Base-by-base conservation (phyloP, 805 yeast genomes). In the Wickerhamiella sorbophila region DNA sequence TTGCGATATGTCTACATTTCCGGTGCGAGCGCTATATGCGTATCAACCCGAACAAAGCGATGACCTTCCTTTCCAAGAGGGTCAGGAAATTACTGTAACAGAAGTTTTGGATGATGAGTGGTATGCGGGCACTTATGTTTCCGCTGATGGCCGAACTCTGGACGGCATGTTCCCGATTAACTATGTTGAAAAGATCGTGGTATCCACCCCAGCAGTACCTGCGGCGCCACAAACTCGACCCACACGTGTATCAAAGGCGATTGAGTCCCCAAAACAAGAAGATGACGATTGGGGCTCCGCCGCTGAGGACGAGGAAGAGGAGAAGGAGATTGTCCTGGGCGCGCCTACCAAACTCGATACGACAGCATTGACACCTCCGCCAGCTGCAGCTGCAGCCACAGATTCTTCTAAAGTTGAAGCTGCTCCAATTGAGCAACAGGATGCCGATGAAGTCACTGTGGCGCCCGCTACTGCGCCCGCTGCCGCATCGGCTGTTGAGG, bases 61-160 rank as follows among this genome's bases (percentile, higher is more conserved):
- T 57, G 98, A 88, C 58, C 69, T 88, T 56, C 66, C 71, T 27
- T 87, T 88, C 52, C 58, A 59, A 0, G 72, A 65, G 4, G 87
- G 81, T 17, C 85, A 81, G 57, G 49, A 71, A 22, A 78, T 88
- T 49, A 72, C 75, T 3, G 95, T 88, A 21, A 75, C 78, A 4
- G 75, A 73, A 31, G 67, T 83, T 41, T 95, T 85, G 51, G 96
- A 88, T 58, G 94, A 77, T 5, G 95, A 87, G 48, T 91, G 97
- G 97, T 80, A 74, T 55, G 65, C 71, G 32, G 98, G 98, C 3
- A 63, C 67, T 4, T 80, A 71, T 52, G 54, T 52, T 3, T 71
- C 64, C 45, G 63, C 64, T 26, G 33, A 42, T 16, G 83, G 83
- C 19, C 36, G 39, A 16, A 4, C 54, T 48, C 31, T 63, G 36